These are phyloP conservation scores for Austroboletus niveus DNA, from an alignment of 1,284 basidiomycete species.

Conservation along the genomic window DNA sequence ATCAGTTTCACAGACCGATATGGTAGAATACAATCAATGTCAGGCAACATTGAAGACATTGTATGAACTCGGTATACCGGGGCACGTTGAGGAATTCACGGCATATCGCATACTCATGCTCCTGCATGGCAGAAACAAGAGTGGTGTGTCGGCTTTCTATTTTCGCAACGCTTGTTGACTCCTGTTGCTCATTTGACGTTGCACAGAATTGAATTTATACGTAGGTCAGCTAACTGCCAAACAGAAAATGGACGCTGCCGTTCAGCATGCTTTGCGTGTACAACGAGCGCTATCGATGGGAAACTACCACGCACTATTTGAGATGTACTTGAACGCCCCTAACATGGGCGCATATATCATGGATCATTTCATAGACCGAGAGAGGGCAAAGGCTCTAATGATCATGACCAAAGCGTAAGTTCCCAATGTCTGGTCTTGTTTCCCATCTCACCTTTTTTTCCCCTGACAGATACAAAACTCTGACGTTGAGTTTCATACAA, in stretches of 20 bases:
- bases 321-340: constrained; percentile 80
- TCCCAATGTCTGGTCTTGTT: background rate
- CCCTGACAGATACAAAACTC: constrained; percentile 65
- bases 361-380: constrained; percentile 96
- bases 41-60: constrained; percentile 88
- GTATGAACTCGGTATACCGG: constrained; percentile 90
- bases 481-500: constrained; percentile 78
- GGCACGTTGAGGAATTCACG: constrained; percentile 92
- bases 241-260: constrained; percentile 79
- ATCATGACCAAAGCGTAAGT: constrained; percentile 91
- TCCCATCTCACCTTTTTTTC: constrained; percentile 3
- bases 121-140: constrained; percentile 89
- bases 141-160: constrained; percentile 57
- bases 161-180: constrained; percentile 7
- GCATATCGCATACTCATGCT: constrained; percentile 98
- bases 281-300: constrained; percentile 87
- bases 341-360: constrained; percentile 99
- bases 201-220: constrained; percentile 87
- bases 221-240: constrained; percentile 92
- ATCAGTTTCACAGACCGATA: constrained; percentile 67
- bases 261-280: constrained; percentile 87
- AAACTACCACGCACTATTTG: constrained; percentile 93
- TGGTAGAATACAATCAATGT: constrained; percentile 99
- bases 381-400: constrained; percentile 84
- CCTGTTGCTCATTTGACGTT: background rate